Conservation (phyloP, 805 yeast genomes). For the Sungouiozyma intestinalis region DNA sequence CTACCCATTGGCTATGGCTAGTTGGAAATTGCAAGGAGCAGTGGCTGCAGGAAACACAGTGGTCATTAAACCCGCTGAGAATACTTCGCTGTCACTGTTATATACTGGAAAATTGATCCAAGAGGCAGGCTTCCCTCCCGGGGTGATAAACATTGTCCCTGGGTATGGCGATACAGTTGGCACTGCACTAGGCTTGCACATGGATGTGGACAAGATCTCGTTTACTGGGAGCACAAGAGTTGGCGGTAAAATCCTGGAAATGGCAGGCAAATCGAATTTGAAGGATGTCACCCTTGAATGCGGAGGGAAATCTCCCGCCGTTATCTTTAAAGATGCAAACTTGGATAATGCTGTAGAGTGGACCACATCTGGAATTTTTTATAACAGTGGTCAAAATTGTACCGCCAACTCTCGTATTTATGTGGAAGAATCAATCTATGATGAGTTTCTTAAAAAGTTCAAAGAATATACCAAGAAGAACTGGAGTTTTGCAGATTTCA, state of each 20-base stretch:
- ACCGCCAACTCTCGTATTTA: constrained; percentile 49
- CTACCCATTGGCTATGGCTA: constrained; percentile 37
- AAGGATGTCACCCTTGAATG: constrained; percentile 36
- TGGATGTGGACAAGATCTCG: constrained; percentile 36
- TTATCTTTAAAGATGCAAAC: constrained; percentile 35
- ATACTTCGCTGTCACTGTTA: constrained; percentile 35
- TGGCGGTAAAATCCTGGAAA: constrained; percentile 31
- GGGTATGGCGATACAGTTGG: constrained; percentile 34
- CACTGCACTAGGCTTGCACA: constrained; percentile 32
- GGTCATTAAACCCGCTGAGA: constrained; percentile 36
- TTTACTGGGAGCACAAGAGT: constrained; percentile 39
- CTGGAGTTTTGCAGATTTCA: constrained; percentile 51
- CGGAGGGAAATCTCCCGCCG: constrained; percentile 39
- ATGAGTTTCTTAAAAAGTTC: constrained; percentile 35
- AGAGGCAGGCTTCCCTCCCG: constrained; percentile 36
- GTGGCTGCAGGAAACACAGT: constrained; percentile 36
- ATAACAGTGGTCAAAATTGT: constrained; percentile 50
- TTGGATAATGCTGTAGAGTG: constrained; percentile 34
- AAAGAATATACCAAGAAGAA: constrained; percentile 26
- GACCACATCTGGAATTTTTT: constrained; percentile 41
- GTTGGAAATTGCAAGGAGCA: constrained; percentile 45
- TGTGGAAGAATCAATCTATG: constrained; percentile 41
- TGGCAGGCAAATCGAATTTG: constrained; percentile 30
- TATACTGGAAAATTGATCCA: constrained; percentile 30
- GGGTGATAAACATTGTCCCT: constrained; percentile 35